Base-by-base conservation (phyloP, 345 rosid genomes). In the Combretum micranthum region DNA sequence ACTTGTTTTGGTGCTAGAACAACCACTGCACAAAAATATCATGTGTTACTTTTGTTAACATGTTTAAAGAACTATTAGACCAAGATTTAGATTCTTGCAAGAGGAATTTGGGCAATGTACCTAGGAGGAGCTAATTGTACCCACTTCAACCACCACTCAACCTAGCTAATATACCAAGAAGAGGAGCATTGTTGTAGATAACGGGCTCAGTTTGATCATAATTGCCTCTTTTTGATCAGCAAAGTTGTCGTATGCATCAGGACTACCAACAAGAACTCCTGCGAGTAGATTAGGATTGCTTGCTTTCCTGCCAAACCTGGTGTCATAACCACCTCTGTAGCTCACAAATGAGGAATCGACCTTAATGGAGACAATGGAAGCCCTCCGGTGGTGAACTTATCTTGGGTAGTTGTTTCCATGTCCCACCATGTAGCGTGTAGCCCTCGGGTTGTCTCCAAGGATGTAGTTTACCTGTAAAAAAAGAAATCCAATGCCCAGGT, bases 131-230 rank as follows among this genome's bases (percentile, higher is more conserved):
- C 77, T 93, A 97, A 67, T 88, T 87, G 39, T 77, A 85, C 3
- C 86, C 86, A 0, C 85, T 64, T 20, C 74, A 85, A 19, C 94
- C 97, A 47, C 77, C 82, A 61, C 67, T 56, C 13, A 93, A 69
- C n/a, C 97, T 71, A 32, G 99, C 99, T 70, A 94, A 70, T 60
- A 87, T 72, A 51, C 99, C 99, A 15, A 90, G 80, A 6, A 94
- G 76, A 15, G 97, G 99, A 56, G 99, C 97, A 64, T 94, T 94
- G 76, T 90, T 94, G 76, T 94, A 94, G 52, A 96, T 89, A 42
- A 97, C 97, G 16, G 99, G 99, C 72, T 93, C 99, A 13, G 99
- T 90, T 69, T 93, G 99, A 67, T 94, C 86, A 58, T 90, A 94
- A 64, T 94, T 90, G 53, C 87, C 95, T 64, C 99, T 87, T n/a